Evolutionary conservation across 805 yeast genomes (phyloP).

Genomic region (Lachancea fermentati): DNA sequence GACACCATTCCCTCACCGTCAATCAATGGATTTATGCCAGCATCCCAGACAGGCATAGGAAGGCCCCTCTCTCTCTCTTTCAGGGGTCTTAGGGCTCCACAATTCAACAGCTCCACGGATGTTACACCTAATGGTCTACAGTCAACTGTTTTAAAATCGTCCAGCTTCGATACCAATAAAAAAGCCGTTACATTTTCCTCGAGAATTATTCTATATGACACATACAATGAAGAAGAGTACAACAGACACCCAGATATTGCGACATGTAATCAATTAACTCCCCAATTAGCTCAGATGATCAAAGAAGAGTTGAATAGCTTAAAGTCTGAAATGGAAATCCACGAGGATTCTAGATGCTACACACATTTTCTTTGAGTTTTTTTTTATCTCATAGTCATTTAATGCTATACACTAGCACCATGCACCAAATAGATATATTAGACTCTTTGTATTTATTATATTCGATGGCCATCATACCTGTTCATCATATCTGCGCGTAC

Average conservation of each 20-base stretch:
- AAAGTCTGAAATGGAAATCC: conserved; percentile 78
- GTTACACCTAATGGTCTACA: background rate
- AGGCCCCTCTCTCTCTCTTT: conserved; percentile 48
- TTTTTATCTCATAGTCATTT: background rate
- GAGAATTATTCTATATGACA: conserved; percentile 76
- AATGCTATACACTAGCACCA: background rate
- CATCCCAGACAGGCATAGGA: conserved; percentile 8
- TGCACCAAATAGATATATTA: background rate
- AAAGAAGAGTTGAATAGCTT: conserved; percentile 77
- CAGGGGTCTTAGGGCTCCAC: conserved; percentile 57
- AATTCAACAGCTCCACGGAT: conserved; percentile 34
- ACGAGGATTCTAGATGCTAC: conserved; percentile 67
- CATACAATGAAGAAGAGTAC: conserved; percentile 76
- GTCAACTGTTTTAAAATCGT: background rate
- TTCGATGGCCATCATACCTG: background rate
- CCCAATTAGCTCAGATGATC: conserved; percentile 77
- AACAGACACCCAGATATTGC: conserved; percentile 92
- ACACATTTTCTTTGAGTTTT: conserved; percentile 68
- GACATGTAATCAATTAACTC: conserved; percentile 87
- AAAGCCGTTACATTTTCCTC: conserved; percentile 62
- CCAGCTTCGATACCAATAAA: background rate
- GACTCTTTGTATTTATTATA: background rate
- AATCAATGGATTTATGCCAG: conserved; percentile 18
- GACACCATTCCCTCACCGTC: conserved; percentile 9
- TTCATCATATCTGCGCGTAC: too few relatives aligned